phyloP scores from a whole-genome alignment of 2,329 filamentous ascomycete genomes.

The Rhexocercosporidium sp. region DNA sequence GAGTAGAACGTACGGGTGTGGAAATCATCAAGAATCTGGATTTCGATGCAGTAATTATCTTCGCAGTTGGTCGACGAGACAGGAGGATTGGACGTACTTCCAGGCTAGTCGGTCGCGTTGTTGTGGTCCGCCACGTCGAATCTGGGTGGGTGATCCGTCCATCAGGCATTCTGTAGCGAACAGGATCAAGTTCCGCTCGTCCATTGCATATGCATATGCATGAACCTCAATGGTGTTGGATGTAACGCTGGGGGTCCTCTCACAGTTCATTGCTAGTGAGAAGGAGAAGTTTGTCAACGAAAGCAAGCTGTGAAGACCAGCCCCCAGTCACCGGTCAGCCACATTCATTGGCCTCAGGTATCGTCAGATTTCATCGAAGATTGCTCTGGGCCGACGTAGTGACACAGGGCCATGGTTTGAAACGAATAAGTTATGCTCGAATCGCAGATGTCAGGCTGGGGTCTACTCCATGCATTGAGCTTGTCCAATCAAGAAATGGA shows the following conservation, averaged over 20 bases:
- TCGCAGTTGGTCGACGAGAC: neutral
- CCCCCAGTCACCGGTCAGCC: neutral
- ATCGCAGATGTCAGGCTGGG: no score
- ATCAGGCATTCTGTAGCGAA: neutral
- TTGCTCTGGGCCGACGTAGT: neutral
- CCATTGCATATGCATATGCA: neutral
- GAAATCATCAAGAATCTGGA: neutral
- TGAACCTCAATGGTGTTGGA: neutral
- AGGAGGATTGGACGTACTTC: neutral
- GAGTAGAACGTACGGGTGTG: neutral
- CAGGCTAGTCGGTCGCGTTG: neutral
- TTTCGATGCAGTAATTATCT: neutral
- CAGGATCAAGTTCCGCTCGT: neutral
- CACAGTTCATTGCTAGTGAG: neutral
- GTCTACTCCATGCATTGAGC: neutral
- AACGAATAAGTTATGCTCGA: neutral
- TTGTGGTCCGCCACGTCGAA: neutral
- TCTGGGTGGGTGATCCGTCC: neutral
- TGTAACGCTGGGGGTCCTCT: neutral
- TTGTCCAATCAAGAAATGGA: no score
- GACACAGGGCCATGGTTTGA: neutral
- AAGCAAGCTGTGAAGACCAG: neutral
- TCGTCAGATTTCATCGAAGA: neutral
- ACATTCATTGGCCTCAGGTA: neutral
- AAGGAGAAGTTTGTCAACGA: neutral